These are phyloP conservation scores for Ettlia oleoabundans DNA, from an alignment of 139 green algal species.

Conservation along the genomic window DNA sequence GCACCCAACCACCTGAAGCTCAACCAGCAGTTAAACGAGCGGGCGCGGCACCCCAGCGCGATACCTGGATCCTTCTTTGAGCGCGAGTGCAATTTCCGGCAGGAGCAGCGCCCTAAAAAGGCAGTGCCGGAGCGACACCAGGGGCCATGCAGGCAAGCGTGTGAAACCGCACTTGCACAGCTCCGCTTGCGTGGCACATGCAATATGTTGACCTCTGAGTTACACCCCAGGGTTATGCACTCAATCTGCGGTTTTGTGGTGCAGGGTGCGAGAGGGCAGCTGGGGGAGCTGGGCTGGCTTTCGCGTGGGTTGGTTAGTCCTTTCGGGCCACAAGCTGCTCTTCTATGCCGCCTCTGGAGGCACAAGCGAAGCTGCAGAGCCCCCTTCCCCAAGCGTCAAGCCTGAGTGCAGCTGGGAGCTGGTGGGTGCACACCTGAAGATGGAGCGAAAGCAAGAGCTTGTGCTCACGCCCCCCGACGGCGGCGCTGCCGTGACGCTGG, in stretches of 20 bases:
- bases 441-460: background rate
- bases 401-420: slow-evolving; percentile 26
- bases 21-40: slow-evolving; percentile 25
- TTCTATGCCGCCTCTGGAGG: too few relatives aligned
- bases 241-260: background rate
- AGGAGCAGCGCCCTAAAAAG: background rate
- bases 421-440: slow-evolving; percentile 35
- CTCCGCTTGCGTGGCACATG: too few relatives aligned
- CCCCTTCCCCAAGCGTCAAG: background rate
- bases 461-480: background rate
- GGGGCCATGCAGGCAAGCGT: slow-evolving; percentile 18
- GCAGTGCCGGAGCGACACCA: slow-evolving; percentile 3
- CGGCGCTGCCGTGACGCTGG: background rate
- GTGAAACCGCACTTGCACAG: too few relatives aligned
- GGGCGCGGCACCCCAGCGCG: background rate
- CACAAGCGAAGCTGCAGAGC: too few relatives aligned
- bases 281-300: slow-evolving; percentile 30
- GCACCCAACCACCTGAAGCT: background rate
- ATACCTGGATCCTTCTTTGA: slow-evolving; percentile 46
- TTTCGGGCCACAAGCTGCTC: background rate
- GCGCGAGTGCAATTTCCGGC: slow-evolving; percentile 26
- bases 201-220: too few relatives aligned
- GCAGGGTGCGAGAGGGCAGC: slow-evolving; percentile 19
- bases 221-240: too few relatives aligned
- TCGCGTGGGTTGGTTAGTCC: background rate